Conservation (phyloP, 192 early-diverging fungal species). For the Backusella sp. region DNA sequence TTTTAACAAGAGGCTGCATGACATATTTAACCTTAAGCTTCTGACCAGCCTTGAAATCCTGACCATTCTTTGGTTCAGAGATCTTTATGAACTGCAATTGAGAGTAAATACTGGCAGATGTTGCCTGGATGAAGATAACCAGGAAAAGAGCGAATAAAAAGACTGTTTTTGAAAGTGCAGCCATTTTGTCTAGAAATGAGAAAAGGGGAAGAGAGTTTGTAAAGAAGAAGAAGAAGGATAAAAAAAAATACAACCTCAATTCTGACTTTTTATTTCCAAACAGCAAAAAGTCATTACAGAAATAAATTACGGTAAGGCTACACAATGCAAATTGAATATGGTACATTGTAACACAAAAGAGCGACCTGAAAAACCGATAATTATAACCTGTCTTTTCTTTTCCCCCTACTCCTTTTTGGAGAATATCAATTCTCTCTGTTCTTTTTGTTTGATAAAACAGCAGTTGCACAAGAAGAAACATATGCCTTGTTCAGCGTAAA, state of each 20-base stretch:
- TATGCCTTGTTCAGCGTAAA: neutral
- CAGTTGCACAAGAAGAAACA: neutral
- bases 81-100: constrained; percentile 40
- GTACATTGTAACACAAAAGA: neutral
- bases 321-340: constrained; percentile 1
- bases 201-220: neutral
- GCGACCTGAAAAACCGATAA: neutral
- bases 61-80: constrained; percentile 22
- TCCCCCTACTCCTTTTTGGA: neutral
- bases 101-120: constrained; percentile 23
- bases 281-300: neutral
- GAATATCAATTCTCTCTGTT: neutral
- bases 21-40: constrained; percentile 29
- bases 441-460: neutral
- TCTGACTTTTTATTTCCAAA: constrained; percentile 2
- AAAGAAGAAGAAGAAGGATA: constrained; percentile 1
- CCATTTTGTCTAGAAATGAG: constrained; percentile 10
- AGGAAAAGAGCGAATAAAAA: constrained; percentile 18
- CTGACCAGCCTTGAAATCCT: constrained; percentile 25
- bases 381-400: neutral
- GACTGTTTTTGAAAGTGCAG: constrained; percentile 4
- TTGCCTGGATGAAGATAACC: constrained; percentile 21
- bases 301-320: neutral
- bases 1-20: constrained; percentile 33
- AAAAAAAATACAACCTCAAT: neutral